Evolutionary conservation across 768 basidiomycete species (phyloP).

Genomic region (Naganishia kalamii): DNA sequence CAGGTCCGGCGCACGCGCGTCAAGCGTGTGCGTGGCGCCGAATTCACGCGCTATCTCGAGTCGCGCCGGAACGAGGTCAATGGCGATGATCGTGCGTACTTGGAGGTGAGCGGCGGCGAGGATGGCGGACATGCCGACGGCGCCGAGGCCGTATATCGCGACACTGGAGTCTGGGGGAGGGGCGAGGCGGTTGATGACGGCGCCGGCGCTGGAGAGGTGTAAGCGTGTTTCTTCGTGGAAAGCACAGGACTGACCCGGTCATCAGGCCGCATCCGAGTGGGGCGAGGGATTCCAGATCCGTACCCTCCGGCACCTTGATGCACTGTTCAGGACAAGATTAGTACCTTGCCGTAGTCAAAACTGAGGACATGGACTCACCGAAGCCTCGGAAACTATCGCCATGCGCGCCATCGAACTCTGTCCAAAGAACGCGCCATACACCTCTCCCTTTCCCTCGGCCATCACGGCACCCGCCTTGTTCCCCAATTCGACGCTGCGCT

Average conservation of each 20-base stretch:
- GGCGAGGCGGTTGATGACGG: constrained; percentile 12
- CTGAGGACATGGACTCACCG: not conserved
- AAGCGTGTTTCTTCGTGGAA: not conserved
- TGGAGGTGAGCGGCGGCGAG: not conserved
- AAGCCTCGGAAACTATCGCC: constrained; percentile 9
- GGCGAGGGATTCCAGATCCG: constrained; percentile 6
- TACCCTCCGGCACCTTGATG: constrained; percentile 8
- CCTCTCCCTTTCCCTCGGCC: not conserved
- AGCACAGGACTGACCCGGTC: constrained; percentile 2
- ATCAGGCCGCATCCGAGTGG: constrained; percentile 14
- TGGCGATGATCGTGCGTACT: constrained; percentile 14
- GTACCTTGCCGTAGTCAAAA: too few species aligned
- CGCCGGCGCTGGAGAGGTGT: not conserved
- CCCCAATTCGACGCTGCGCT: not conserved
- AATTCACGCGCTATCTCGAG: not conserved
- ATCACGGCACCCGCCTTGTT: not conserved
- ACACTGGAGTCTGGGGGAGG: constrained; percentile 1
- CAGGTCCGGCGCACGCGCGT: not conserved
- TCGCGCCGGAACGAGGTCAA: constrained; percentile 8
- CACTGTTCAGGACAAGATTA: not conserved
- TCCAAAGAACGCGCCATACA: constrained; percentile 15
- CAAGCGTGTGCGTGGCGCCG: constrained; percentile 8
- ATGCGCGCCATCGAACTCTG: constrained; percentile 9
- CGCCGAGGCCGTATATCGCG: constrained; percentile 16
- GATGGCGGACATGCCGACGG: constrained; percentile 19